phyloP scores from a whole-genome alignment of 352 stramenopile genomes.

The Pythium rhizo-oryzae region DNA sequence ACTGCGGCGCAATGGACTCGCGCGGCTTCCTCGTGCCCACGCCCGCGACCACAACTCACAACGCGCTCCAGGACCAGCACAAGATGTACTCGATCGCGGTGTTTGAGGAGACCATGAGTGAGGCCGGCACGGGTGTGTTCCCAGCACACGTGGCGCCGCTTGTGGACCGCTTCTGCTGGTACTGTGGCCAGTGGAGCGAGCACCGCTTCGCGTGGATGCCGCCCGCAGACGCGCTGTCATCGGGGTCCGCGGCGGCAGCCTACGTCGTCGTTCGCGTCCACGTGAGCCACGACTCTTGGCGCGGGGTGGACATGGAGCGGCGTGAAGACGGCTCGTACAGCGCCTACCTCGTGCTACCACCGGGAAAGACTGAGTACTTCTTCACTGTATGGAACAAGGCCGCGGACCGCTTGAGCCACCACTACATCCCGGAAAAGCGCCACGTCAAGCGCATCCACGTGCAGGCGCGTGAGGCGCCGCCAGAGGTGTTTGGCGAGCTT shows the following conservation, averaged over 20 bases:
- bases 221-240: slow-evolving; percentile 36
- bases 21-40: slow-evolving; percentile 66
- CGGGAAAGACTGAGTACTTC: slow-evolving; percentile 79
- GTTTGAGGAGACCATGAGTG: slow-evolving; percentile 71
- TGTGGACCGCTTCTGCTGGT: slow-evolving; percentile 79
- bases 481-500: slow-evolving; percentile 35
- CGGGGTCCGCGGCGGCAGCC: slow-evolving; percentile 21
- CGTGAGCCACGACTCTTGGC: slow-evolving; percentile 73
- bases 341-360: slow-evolving; percentile 60
- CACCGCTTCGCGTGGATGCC: slow-evolving; percentile 76
- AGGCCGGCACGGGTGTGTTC: slow-evolving; percentile 53
- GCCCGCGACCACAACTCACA: not conserved
- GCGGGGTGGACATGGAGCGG: slow-evolving; percentile 61
- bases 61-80: slow-evolving; percentile 63
- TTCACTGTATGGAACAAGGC: slow-evolving; percentile 50
- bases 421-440: slow-evolving; percentile 53
- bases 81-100: slow-evolving; percentile 77
- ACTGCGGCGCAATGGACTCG: slow-evolving; percentile 67
- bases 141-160: slow-evolving; percentile 50
- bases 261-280: slow-evolving; percentile 59
- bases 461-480: slow-evolving; percentile 2
- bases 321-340: slow-evolving; percentile 64
- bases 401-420: slow-evolving; percentile 36
- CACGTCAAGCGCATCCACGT: slow-evolving; percentile 33
- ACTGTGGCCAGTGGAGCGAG: slow-evolving; percentile 75